phyloP scores from a whole-genome alignment of 225 moss, liverwort and hornwort genomes.

The Lunularia cruciata region DNA sequence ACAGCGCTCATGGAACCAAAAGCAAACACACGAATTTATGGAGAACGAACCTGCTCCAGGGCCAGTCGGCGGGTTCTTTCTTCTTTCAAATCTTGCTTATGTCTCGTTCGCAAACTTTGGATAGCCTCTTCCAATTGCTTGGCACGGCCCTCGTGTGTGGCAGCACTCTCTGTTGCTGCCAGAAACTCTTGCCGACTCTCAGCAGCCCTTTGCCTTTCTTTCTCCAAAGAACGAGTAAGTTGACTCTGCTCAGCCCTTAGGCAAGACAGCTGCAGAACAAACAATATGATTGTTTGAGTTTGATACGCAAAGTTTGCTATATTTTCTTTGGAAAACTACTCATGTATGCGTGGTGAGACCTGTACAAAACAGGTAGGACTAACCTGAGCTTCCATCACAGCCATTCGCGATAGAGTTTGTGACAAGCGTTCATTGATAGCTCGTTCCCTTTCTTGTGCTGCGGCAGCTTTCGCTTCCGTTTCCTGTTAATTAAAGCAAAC shows the following conservation, averaged over 20 bases:
- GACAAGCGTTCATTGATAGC: slow-evolving; percentile 77
- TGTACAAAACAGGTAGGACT: background rate
- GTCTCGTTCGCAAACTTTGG: slow-evolving; percentile 56
- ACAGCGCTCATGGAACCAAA: too few species aligned
- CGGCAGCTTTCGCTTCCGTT: slow-evolving; percentile 85
- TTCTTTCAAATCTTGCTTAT: slow-evolving; percentile 73
- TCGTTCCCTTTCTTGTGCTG: slow-evolving; percentile 90
- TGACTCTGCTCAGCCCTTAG: slow-evolving; percentile 89
- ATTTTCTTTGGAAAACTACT: background rate
- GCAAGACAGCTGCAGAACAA: slow-evolving; percentile 56
- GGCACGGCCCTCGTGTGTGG: slow-evolving; percentile 85
- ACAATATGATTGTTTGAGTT: slow-evolving; percentile 1
- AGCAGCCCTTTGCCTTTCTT: slow-evolving; percentile 92
- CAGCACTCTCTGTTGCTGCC: slow-evolving; percentile 73
- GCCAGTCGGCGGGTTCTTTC: slow-evolving; percentile 86
- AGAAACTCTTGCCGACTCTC: slow-evolving; percentile 93
- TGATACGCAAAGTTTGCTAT: background rate
- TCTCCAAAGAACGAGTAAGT: slow-evolving; percentile 85
- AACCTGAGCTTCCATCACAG: slow-evolving; percentile 98
- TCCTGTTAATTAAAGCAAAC: slow-evolving; percentile 51
- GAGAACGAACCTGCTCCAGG: slow-evolving; percentile 77
- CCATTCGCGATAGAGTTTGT: slow-evolving; percentile 89
- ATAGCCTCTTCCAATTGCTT: slow-evolving; percentile 90
- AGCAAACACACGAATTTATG: background rate
- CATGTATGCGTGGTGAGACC: background rate